Evolutionary conservation across 2,329 filamentous ascomycete species (phyloP).

Genomic region (Colletotrichum eremochloae): DNA sequence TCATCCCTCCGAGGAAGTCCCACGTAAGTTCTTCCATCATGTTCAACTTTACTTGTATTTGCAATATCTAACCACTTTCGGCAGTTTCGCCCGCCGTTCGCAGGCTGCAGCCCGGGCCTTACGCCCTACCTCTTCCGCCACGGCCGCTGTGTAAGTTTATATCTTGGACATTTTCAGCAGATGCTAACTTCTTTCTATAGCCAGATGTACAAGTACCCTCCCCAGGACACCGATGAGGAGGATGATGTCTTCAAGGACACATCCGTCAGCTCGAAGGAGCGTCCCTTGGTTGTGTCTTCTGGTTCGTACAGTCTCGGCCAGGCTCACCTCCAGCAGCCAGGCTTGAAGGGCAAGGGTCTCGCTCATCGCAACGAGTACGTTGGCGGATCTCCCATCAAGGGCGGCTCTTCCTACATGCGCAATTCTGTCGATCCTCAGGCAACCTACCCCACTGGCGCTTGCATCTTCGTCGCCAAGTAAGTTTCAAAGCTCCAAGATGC

Average conservation of each 20-base stretch:
- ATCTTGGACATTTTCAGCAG: not conserved
- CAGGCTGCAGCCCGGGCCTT: conserved; percentile 24
- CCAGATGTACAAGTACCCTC: not conserved
- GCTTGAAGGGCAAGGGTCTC: conserved; percentile 4
- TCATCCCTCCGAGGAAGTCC: conserved; percentile 33
- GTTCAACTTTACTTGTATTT: not conserved
- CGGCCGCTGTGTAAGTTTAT: conserved; percentile 27
- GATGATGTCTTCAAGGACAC: conserved; percentile 31
- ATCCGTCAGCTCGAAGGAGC: not conserved
- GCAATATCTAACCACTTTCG: not conserved
- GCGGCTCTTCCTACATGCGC: conserved; percentile 12
- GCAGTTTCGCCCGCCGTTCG: conserved; percentile 23
- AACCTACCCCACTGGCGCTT: conserved; percentile 67
- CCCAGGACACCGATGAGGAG: conserved; percentile 12
- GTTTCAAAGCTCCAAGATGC: conserved; percentile 45
- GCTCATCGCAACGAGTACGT: conserved; percentile 16
- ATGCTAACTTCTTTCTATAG: conserved; percentile 12
- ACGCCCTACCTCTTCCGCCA: conserved; percentile 36
- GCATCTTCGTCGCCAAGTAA: conserved; percentile 77
- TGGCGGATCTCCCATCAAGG: conserved; percentile 32
- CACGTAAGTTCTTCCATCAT: not conserved
- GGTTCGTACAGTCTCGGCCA: conserved; percentile 25
- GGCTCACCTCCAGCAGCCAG: conserved; percentile 23
- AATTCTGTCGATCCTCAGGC: conserved; percentile 62
- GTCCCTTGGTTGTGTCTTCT: conserved; percentile 2